Evolutionary conservation across 2,329 filamentous ascomycete species (phyloP).

Genomic region (Aspergillus calidoustus): DNA sequence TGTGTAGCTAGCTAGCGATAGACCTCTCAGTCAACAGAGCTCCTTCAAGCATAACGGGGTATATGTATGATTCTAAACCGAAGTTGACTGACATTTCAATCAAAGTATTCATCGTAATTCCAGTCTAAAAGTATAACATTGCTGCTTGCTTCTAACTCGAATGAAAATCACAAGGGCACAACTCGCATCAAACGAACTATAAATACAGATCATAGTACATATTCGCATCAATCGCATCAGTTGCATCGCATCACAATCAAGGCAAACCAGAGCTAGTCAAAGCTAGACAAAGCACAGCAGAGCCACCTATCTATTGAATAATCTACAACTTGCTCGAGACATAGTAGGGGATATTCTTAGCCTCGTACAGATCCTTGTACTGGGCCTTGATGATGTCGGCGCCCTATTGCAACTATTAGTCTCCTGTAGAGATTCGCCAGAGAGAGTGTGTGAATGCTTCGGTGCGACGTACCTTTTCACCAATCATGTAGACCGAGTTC

Average conservation of each 20-base stretch:
- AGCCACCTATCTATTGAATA: no score
- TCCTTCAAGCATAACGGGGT: no score
- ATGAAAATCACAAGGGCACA: not conserved
- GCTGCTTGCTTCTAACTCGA: no score
- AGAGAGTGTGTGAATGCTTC: not conserved
- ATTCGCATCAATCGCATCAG: not conserved
- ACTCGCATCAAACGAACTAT: not conserved
- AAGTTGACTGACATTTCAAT: no score
- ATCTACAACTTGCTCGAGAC: not conserved
- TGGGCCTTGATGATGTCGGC: slow-evolving; percentile 35
- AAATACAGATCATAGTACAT: not conserved
- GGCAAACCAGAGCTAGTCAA: not conserved
- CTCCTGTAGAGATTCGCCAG: no score
- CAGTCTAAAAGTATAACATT: no score
- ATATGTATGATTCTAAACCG: no score
- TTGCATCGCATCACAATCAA: not conserved
- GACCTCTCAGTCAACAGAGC: no score
- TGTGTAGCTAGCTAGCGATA: no score
- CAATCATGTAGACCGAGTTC: slow-evolving; percentile 65
- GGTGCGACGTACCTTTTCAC: slow-evolving; percentile 49
- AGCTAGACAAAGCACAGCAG: no score
- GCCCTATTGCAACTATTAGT: not conserved
- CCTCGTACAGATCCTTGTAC: slow-evolving; percentile 31
- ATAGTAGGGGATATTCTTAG: not conserved
- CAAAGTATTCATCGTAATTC: no score